phyloP scores from a whole-genome alignment of 306 rosid genomes.

The Psophocarpus tetragonolobus region DNA sequence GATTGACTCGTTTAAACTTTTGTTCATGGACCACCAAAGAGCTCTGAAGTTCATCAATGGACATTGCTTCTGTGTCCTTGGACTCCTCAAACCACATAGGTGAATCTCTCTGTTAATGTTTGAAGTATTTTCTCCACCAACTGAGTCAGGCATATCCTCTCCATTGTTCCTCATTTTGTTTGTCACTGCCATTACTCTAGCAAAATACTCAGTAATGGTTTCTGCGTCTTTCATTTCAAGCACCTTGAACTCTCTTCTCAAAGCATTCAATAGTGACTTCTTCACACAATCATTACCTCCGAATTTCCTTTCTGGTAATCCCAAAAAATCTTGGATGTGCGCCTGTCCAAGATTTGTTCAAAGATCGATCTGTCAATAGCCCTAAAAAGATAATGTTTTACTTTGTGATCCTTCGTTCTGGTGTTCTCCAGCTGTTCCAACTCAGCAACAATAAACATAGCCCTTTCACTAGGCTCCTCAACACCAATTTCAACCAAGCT shows the following conservation, averaged over 20 bases:
- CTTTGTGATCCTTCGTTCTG: background rate
- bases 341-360: background rate
- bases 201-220: background rate
- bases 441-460: no score
- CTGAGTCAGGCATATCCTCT: background rate
- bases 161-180: background rate
- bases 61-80: background rate
- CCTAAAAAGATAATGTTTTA: background rate
- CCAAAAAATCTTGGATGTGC: background rate
- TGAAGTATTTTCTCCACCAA: background rate
- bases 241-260: background rate
- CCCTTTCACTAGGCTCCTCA: background rate
- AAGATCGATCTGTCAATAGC: background rate
- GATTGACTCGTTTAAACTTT: background rate
- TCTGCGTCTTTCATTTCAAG: background rate
- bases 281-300: no score
- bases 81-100: background rate
- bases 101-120: background rate
- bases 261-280: background rate
- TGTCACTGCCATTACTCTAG: background rate
- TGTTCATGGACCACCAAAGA: background rate
- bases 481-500: background rate
- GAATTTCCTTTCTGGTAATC: background rate
- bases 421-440: background rate
- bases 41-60: conserved; percentile 1